A percentile compares a stretch with the other conserved stretches of the same genome.
Evolutionary conservation across 73 alveolate genomes (phyloP).

Genomic region (Stentor coeruleus): DNA sequence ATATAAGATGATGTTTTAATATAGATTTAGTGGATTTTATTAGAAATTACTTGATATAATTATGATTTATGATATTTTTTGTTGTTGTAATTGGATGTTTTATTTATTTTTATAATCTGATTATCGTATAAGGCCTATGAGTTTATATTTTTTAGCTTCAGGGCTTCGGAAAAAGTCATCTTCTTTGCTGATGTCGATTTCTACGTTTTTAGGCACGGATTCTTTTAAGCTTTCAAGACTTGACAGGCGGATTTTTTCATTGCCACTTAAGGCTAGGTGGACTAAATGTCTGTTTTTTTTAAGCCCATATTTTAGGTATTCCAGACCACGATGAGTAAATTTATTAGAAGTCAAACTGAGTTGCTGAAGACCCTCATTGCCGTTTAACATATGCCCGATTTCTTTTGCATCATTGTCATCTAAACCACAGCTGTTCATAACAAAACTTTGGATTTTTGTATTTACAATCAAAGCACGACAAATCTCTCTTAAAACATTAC

Average conservation of each 20-base stretch:
- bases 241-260: not conserved
- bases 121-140: not conserved
- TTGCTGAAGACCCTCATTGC: not conserved
- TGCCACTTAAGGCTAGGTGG: slow-evolving; percentile 26
- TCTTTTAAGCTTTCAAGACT: slow-evolving; percentile 13
- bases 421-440: not conserved
- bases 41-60: no score
- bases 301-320: not conserved
- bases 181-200: slow-evolving; percentile 22
- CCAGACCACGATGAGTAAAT: not conserved
- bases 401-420: slow-evolving; percentile 11
- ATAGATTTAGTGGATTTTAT: no score
- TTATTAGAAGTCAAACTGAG: not conserved
- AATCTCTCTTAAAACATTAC: not conserved
- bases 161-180: slow-evolving; percentile 19
- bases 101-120: no score
- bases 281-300: not conserved
- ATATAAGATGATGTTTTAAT: not conserved
- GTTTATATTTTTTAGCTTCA: not conserved
- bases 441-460: not conserved
- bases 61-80: no score
- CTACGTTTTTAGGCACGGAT: not conserved
- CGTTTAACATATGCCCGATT: not conserved
- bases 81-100: no score
- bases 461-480: slow-evolving; percentile 13